phyloP scores from a whole-genome alignment of 2,329 filamentous ascomycete genomes.

The Penicillium hordei region DNA sequence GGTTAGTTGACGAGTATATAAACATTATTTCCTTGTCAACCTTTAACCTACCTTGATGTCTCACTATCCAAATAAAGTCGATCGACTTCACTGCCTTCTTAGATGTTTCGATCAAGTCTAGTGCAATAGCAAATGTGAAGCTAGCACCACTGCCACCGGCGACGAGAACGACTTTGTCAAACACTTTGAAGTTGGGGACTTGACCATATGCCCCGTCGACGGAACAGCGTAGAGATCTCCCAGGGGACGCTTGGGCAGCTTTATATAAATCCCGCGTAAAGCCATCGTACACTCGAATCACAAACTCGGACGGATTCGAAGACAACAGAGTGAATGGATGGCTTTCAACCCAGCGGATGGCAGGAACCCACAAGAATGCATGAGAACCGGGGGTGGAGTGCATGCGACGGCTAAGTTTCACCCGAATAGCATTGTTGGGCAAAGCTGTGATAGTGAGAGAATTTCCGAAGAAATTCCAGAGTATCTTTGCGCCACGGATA shows the following conservation, averaged over 20 bases:
- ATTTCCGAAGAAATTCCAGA: conserved; percentile 14
- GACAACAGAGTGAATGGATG: conserved; percentile 6
- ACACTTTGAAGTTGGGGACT: conserved; percentile 5
- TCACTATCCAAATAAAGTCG: conserved; percentile 3
- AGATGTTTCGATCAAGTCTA: neutral
- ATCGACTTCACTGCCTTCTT: neutral
- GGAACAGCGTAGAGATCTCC: conserved; percentile 2
- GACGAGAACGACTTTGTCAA: conserved; percentile 7
- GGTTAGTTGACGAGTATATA: neutral
- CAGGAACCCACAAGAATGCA: conserved; percentile 6
- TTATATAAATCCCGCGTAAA: conserved; percentile 3
- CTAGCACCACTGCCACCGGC: conserved; percentile 8
- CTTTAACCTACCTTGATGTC: neutral
- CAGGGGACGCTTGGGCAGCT: neutral
- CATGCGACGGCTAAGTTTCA: conserved; percentile 3
- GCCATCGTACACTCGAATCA: conserved; percentile 7
- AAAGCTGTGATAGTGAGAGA: conserved; percentile 5
- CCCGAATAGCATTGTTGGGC: conserved; percentile 1
- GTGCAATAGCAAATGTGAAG: conserved; percentile 8
- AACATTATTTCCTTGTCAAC: neutral
- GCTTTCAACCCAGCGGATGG: conserved; percentile 7
- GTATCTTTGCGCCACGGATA: conserved; percentile 7
- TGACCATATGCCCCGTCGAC: conserved; percentile 7
- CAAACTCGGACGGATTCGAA: conserved; percentile 4
- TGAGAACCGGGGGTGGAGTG: neutral